Evolutionary conservation across 805 yeast species (phyloP).

Genomic region (Komagataella kurtzmanii): DNA sequence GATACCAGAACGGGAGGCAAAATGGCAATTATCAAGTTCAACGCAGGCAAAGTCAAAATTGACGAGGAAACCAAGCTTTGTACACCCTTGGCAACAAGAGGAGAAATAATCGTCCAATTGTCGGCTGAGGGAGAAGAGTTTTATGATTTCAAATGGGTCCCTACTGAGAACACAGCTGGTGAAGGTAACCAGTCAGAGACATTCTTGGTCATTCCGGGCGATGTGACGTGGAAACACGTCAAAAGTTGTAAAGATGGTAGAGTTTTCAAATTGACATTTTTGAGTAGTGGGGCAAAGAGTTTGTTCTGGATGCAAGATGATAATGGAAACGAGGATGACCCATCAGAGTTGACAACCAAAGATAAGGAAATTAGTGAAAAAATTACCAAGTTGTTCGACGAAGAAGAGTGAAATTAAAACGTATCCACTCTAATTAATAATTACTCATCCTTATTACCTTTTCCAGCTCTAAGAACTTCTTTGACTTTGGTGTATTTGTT

Average conservation of each 20-base stretch:
- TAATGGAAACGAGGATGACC: slow-evolving; percentile 49
- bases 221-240: slow-evolving; percentile 64
- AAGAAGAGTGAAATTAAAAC: slow-evolving; percentile 15
- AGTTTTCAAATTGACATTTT: slow-evolving; percentile 31
- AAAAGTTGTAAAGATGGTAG: slow-evolving; percentile 64
- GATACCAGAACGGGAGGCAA: not conserved
- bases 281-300: slow-evolving; percentile 25
- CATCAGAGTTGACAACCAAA: slow-evolving; percentile 38
- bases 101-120: slow-evolving; percentile 45
- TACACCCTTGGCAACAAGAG: slow-evolving; percentile 61
- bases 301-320: slow-evolving; percentile 70
- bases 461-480: not conserved
- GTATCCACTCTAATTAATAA: not conserved
- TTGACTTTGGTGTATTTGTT: not conserved
- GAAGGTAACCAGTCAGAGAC: slow-evolving; percentile 41
- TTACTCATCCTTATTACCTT: not conserved
- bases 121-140: slow-evolving; percentile 62
- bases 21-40: slow-evolving; percentile 29
- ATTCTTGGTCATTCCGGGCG: slow-evolving; percentile 71
- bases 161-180: slow-evolving; percentile 36
- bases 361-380: slow-evolving; percentile 37
- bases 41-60: slow-evolving; percentile 67
- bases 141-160: slow-evolving; percentile 60
- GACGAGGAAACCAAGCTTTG: slow-evolving; percentile 49
- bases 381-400: slow-evolving; percentile 32